Conservation (phyloP, 2,329 filamentous ascomycete genomes). For the Coleophoma eucalyptorum region DNA sequence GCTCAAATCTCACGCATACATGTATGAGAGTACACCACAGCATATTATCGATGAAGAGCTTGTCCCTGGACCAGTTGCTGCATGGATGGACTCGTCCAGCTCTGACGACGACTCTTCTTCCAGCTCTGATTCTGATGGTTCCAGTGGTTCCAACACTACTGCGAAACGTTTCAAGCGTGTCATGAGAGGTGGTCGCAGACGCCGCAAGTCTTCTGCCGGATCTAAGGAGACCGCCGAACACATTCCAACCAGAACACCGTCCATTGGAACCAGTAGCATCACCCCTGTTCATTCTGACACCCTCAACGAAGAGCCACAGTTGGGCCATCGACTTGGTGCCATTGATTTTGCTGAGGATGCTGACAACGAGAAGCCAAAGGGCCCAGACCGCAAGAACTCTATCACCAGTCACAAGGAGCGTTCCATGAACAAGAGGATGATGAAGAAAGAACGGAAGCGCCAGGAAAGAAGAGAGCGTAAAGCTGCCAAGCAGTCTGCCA, state of each 20-base stretch:
- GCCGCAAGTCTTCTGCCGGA: conserved; percentile 73
- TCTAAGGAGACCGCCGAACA: conserved; percentile 56
- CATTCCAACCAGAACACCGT: conserved; percentile 37
- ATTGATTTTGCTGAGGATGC: conserved; percentile 50
- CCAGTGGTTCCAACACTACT: conserved; percentile 66
- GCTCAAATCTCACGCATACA: conserved; percentile 85
- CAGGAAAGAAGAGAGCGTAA: conserved; percentile 29
- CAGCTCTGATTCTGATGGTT: conserved; percentile 64
- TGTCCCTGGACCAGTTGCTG: conserved; percentile 77
- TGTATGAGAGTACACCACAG: conserved; percentile 90
- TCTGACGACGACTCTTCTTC: conserved; percentile 57
- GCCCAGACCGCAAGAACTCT: conserved; percentile 21
- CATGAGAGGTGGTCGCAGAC: conserved; percentile 58
- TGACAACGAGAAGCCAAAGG: conserved; percentile 37
- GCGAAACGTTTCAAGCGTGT: conserved; percentile 73
- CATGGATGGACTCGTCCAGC: conserved; percentile 72
- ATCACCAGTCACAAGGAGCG: conserved; percentile 8
- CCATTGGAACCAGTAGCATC: conserved; percentile 28
- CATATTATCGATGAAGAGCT: conserved; percentile 90
- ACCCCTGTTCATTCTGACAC: conserved; percentile 17
- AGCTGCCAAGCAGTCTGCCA: conserved; percentile 15
- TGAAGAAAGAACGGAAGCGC: conserved; percentile 33
- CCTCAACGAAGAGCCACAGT: conserved; percentile 15
- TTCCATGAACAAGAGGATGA: conserved; percentile 25
- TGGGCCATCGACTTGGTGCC: conserved; percentile 24